These are phyloP conservation scores for Pythium pyrilobum DNA, from an alignment of 352 stramenopile species.

Conservation along the genomic window DNA sequence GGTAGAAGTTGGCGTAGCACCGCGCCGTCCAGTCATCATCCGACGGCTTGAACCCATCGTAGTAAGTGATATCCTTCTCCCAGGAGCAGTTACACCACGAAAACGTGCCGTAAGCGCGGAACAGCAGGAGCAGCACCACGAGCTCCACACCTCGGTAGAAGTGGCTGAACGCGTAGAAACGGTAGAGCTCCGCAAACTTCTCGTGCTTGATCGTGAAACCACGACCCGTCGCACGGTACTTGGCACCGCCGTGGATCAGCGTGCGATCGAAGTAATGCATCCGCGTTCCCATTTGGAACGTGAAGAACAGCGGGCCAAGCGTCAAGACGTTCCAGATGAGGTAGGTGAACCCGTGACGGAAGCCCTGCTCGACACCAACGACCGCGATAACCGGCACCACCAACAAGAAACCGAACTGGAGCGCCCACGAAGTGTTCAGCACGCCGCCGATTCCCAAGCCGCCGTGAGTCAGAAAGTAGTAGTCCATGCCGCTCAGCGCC, in stretches of 20 bases:
- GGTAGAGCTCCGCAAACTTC: conserved; percentile 95
- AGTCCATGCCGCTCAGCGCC: conserved; percentile 90
- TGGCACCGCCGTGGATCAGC: conserved; percentile 95
- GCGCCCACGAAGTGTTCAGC: conserved; percentile 94
- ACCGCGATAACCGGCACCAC: conserved; percentile 97
- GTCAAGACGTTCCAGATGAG: conserved; percentile 94
- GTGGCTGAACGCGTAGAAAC: conserved; percentile 97
- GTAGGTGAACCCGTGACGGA: conserved; percentile 88
- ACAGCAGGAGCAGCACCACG: conserved; percentile 64
- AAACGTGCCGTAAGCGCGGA: conserved; percentile 89
- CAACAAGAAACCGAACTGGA: conserved; percentile 94
- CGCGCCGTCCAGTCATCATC: conserved; percentile 63
- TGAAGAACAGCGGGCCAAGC: conserved; percentile 97
- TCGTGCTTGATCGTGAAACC: conserved; percentile 98
- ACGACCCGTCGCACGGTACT: conserved; percentile 96
- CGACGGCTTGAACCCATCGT: conserved; percentile 63
- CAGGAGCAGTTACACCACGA: conserved; percentile 87
- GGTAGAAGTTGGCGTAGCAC: conserved; percentile 75
- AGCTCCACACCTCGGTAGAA: conserved; percentile 97
- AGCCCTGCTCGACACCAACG: conserved; percentile 96
- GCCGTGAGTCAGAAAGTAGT: conserved; percentile 85
- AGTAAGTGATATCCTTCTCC: conserved; percentile 59
- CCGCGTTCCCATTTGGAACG: conserved; percentile 98
- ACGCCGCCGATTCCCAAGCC: conserved; percentile 91
- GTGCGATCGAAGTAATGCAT: conserved; percentile 98